Evolutionary conservation across 108 stramenopile genomes (phyloP), one percentile per base, ranked within the genome.

Genomic region (Cylindrotheca closterium): DNA sequence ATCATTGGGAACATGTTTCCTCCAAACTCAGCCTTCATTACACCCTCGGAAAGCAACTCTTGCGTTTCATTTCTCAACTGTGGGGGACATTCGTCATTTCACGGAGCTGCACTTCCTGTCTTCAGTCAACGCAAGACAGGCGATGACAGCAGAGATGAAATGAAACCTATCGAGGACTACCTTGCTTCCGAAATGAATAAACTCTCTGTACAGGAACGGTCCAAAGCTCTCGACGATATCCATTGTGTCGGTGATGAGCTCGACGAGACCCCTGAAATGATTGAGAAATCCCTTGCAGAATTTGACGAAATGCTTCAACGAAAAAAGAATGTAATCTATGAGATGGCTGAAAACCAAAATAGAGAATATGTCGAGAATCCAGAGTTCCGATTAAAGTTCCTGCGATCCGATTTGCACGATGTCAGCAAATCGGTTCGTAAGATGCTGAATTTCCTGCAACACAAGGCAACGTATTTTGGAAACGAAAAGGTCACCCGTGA

Each of bases 311-410:
- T 42, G 7, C 10, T 42, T 42, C 7, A 42, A 15, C 10, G 10
- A 7, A 42, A 7, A 15, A 42, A 42, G 15, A 42, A 42, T 15
- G 10, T 7, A 42, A 17, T 17, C 10, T 57, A 57, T 3, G 25
- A 32, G 15, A 15, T n/a, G 31, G 55, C 55, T 1, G 2, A 19
- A 1, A 22, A 22, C 1, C 29, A 8, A 2, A 57, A 57, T 30
- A n/a, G 25, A 1, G 55, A 32, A 1, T 57, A 32, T 57, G 27
- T 57, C 31, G 27, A 27, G 4, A 12, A 18, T 27, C n/a, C 1
- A 5, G 10, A 15, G 31, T 67, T 67, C 48, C 47, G 66, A 52
- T 5, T 67, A 3, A 56, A 52, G 46, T 67, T 67, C 28, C 34
- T 67, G 29, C 34, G 66, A 19, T 37, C 55, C 10, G 46, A 33